phyloP scores from a whole-genome alignment of 495 filamentous ascomycete genomes.

The Coniosporium apollinis region DNA sequence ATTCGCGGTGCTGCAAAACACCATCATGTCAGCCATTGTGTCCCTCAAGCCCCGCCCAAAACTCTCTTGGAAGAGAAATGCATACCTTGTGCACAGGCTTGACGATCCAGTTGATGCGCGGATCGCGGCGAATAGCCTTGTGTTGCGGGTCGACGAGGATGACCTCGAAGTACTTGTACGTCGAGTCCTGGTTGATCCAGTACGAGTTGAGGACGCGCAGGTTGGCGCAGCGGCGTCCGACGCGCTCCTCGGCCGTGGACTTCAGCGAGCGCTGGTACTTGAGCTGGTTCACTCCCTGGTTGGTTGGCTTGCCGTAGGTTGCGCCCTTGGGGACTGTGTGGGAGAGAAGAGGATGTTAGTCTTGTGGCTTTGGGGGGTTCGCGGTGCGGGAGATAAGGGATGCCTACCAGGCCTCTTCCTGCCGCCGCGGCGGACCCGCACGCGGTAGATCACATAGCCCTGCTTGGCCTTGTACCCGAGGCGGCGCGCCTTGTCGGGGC shows the following conservation, averaged over 20 bases:
- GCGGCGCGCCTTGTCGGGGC: constrained; percentile 98
- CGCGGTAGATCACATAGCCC: constrained; percentile 99
- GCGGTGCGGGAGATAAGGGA: constrained; percentile 28
- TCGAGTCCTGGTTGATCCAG: constrained; percentile 99
- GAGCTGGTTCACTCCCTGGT: constrained; percentile 99
- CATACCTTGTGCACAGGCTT: constrained; percentile 89
- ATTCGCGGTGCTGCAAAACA: constrained; percentile 62
- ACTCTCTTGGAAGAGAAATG: not conserved
- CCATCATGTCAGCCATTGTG: constrained; percentile 1
- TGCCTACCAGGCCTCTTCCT: constrained; percentile 92
- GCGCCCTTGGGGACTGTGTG: constrained; percentile 87
- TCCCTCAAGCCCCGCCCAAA: no score
- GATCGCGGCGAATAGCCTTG: constrained; percentile 98
- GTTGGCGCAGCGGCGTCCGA: constrained; percentile 96
- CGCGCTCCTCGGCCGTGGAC: constrained; percentile 97
- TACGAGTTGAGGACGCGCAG: constrained; percentile 98
- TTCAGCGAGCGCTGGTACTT: constrained; percentile 99
- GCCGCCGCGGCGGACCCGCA: constrained; percentile 92
- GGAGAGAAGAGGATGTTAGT: constrained; percentile 9
- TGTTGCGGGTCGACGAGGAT: constrained; percentile 99
- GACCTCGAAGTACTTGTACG: constrained; percentile 99
- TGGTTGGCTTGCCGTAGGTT: constrained; percentile 99
- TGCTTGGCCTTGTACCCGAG: constrained; percentile 99
- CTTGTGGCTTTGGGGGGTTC: not conserved
- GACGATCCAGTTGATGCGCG: constrained; percentile 99